Conservation (phyloP, 768 basidiomycete species). For the Suillus luteus region DNA sequence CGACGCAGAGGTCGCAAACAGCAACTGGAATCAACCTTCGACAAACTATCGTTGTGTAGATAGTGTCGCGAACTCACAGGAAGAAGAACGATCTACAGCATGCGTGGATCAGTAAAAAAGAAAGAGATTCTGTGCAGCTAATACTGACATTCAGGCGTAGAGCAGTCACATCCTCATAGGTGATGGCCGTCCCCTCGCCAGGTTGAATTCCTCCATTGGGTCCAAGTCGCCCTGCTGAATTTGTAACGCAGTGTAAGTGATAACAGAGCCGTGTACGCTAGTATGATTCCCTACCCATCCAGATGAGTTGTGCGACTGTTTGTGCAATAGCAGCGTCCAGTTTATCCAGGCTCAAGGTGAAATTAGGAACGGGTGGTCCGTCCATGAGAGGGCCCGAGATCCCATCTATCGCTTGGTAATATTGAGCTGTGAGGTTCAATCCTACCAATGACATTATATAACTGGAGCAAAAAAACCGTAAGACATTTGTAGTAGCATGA, state of each 20-base stretch:
- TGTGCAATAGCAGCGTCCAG: slow-evolving; percentile 9
- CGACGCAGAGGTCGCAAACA: no score
- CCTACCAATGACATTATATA: slow-evolving; percentile 9
- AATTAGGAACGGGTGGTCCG: neutral
- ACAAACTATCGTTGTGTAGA: no score
- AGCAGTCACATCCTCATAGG: no score
- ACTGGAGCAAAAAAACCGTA: neutral
- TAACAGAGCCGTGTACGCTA: neutral
- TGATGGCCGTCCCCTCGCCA: no score
- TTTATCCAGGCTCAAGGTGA: neutral
- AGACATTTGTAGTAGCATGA: neutral
- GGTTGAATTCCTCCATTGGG: neutral
- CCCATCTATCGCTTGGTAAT: no score
- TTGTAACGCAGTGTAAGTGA: neutral
- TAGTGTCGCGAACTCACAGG: no score
- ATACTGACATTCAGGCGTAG: no score
- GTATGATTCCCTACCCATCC: slow-evolving; percentile 1
- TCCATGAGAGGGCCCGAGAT: no score
- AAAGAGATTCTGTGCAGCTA: no score
- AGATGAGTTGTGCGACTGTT: neutral
- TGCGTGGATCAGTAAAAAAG: no score
- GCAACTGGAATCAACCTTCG: no score
- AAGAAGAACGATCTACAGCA: no score
- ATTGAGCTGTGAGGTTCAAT: neutral
- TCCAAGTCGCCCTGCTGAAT: neutral